Evolutionary conservation across 192 early-diverging fungal species (phyloP), one percentile per base, ranked within the genome.

Genomic region (Coemansia sp.): DNA sequence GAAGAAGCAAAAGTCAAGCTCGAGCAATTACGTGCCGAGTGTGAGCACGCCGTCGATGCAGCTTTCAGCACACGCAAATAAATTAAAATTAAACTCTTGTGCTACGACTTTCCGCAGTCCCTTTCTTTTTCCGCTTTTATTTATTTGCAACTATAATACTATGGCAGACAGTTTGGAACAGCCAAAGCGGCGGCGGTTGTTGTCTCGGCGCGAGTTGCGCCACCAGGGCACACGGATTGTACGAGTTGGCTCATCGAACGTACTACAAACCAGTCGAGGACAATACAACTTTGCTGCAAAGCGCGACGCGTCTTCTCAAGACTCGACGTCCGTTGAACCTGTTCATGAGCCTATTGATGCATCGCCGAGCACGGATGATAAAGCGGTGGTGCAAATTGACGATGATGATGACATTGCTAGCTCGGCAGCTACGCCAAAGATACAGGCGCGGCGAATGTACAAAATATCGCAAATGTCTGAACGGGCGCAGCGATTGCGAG

Each of bases 1-100:
- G 76, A 78, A 32, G 76, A 78, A 26, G 76, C 76, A 2, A 65
- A 62, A 49, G 62, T 63, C 45, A 48, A 60, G 4, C 47, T 73
- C 55, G 71, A 63, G 10, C 76, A 63, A 26, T 29, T 78, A 47
- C 76, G 70, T 19, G 24, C 41, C 3, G 67, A 78, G 35, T 78
- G 71, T 39, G 76, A 78, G 50, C 29, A 65, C 22, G 66, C 75
- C 5, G 69, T 62, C 1, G 65, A 70, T 22, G 75, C 69, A 5
- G 69, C 69, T 1, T 78, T 78, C 20, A 54, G 50, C 48, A 49
- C 60, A 6, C 32, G 32, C 32, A 35, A 35, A 35, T 35, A 35
- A 35, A 35, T 35, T 35, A 35, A 35, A 35, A 35, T 35, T 35
- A 9, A 32, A 35, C 7, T 9, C 32, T 8, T 1, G 32, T 35